These are phyloP conservation scores for Thymus mandschuricus DNA, from an alignment of 257 asterid species.

Conservation along the genomic window DNA sequence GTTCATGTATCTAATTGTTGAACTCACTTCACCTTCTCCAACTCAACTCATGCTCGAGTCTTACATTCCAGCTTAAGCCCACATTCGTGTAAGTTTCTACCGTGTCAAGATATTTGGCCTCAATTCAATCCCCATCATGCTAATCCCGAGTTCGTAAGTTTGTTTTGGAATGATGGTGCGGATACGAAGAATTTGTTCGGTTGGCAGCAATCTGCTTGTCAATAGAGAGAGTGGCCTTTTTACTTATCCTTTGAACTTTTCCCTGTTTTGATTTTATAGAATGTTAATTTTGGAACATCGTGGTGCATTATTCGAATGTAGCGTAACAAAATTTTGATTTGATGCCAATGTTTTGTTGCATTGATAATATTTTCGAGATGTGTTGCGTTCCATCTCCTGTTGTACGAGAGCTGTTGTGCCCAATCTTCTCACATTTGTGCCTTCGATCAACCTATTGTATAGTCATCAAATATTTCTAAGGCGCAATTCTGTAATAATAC, in stretches of 20 bases:
- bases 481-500: no score
- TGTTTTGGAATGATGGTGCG: conserved; percentile 15
- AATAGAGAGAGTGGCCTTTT: conserved; percentile 1
- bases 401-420: neutral
- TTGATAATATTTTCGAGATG: conserved; percentile 4
- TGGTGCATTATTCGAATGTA: conserved; percentile 9
- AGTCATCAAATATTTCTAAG: no score
- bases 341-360: conserved; percentile 2
- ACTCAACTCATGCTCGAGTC: conserved; percentile 93
- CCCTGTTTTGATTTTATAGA: neutral
- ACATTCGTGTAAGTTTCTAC: neutral
- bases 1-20: conserved; percentile 79
- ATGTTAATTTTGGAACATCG: neutral
- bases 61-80: conserved; percentile 74
- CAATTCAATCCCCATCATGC: neutral
- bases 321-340: conserved; percentile 15
- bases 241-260: neutral
- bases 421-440: no score
- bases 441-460: no score
- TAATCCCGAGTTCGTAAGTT: neutral
- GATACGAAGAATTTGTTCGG: neutral
- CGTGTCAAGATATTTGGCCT: neutral
- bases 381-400: conserved; percentile 1
- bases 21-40: conserved; percentile 70
- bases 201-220: conserved; percentile 18